A percentile compares a stretch with the other conserved stretches of the same genome.
Conservation (phyloP, 257 asterid genomes). For the Pogostemon cablin region DNA sequence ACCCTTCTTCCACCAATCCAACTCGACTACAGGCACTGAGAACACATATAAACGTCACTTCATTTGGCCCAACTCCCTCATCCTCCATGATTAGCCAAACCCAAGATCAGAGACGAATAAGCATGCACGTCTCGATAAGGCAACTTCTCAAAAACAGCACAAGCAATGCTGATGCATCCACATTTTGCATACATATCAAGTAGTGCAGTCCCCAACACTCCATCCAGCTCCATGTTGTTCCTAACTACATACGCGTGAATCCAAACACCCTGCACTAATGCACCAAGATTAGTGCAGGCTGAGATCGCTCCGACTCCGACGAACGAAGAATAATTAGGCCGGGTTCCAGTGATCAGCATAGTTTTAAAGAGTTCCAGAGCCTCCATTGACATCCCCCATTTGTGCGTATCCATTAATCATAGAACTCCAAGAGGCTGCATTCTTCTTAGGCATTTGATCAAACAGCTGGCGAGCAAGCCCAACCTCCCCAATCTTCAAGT, state of each 20-base stretch:
- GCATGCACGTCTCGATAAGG: constrained; percentile 43
- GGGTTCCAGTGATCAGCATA: constrained; percentile 46
- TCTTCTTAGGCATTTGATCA: constrained; percentile 56
- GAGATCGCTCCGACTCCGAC: constrained; percentile 53
- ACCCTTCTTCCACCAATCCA: constrained; percentile 55
- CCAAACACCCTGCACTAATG: constrained; percentile 57
- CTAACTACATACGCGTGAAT: constrained; percentile 46
- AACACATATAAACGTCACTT: constrained; percentile 49
- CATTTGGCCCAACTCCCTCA: constrained; percentile 52
- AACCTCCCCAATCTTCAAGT: constrained; percentile 40
- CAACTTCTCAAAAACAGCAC: constrained; percentile 45
- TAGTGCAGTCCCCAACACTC: constrained; percentile 49
- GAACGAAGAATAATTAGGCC: constrained; percentile 47
- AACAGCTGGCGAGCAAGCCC: constrained; percentile 47
- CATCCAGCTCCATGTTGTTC: constrained; percentile 39
- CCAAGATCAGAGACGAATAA: constrained; percentile 53
- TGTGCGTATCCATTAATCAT: constrained; percentile 57
- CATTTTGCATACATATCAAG: constrained; percentile 67
- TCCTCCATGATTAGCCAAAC: constrained; percentile 58
- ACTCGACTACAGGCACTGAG: constrained; percentile 54
- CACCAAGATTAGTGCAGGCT: constrained; percentile 49
- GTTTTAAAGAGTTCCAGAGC: constrained; percentile 43
- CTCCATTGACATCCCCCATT: constrained; percentile 46
- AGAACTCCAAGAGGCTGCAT: constrained; percentile 56
- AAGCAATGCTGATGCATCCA: constrained; percentile 50